Evolutionary conservation across 768 basidiomycete species (phyloP).

Genomic region (Lanmaoa pseudosensibilis): DNA sequence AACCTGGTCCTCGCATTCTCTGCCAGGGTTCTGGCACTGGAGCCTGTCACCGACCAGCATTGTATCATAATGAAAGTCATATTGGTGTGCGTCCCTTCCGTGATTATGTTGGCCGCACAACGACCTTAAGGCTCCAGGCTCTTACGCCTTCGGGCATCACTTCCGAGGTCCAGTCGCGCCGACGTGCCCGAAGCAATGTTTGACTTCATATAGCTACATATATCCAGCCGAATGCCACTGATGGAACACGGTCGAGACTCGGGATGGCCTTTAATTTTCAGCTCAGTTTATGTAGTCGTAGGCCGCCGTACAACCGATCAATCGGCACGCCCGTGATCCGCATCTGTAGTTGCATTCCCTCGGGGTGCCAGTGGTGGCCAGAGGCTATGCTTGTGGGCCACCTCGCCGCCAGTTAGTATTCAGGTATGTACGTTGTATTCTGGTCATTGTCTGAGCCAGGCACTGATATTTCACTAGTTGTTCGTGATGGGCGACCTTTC

Average conservation of each 20-base stretch:
- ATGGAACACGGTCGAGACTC: background rate
- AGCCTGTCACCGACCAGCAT: background rate
- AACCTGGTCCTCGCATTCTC: background rate
- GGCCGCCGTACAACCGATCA: background rate
- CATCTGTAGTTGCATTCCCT: background rate
- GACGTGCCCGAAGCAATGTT: background rate
- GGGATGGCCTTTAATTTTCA: background rate
- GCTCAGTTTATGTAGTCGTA: background rate
- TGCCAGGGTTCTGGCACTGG: background rate
- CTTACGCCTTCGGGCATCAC: background rate
- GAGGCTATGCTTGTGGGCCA: background rate
- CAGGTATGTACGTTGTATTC: background rate
- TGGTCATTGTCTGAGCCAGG: background rate
- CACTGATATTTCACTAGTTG: background rate
- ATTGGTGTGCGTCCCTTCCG: background rate
- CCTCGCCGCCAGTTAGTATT: too few relatives aligned
- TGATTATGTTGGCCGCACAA: background rate
- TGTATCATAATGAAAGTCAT: background rate
- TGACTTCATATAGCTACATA: background rate
- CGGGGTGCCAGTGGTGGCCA: background rate
- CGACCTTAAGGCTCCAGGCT: background rate
- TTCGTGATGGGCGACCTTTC: too few relatives aligned
- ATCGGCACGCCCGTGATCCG: background rate
- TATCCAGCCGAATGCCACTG: background rate
- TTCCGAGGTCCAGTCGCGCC: too few relatives aligned